These are phyloP conservation scores for Sphaerobolus stellatus DNA, from an alignment of 1,284 basidiomycete genomes.

Conservation along the genomic window DNA sequence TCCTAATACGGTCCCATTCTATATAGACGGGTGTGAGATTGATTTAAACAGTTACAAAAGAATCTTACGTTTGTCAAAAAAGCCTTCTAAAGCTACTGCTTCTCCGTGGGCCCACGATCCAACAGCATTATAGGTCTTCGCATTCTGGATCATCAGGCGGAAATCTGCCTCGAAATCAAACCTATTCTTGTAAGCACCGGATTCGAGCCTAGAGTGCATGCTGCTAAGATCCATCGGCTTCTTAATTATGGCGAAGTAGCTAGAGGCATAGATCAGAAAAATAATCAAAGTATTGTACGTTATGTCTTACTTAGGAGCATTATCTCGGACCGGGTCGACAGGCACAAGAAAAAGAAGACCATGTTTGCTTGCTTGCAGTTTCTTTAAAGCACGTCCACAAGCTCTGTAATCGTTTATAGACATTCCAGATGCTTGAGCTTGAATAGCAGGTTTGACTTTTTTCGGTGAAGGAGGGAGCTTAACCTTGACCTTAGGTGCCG, in stretches of 20 bases:
- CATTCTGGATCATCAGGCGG: conserved; percentile 85
- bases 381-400: conserved; percentile 80
- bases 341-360: conserved; percentile 79
- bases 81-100: conserved; percentile 73
- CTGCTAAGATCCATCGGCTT: conserved; percentile 95
- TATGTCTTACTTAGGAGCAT: conserved; percentile 71
- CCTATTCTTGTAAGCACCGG: conserved; percentile 84
- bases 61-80: conserved; percentile 81
- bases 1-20: conserved; percentile 67
- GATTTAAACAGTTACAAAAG: conserved; percentile 4
- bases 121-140: conserved; percentile 80
- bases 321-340: conserved; percentile 86
- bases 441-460: conserved; percentile 53
- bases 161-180: conserved; percentile 87
- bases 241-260: conserved; percentile 90
- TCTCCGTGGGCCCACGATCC: conserved; percentile 77
- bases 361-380: conserved; percentile 72
- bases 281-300: neutral
- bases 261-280: conserved; percentile 30
- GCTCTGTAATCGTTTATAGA: conserved; percentile 76
- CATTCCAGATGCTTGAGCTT: conserved; percentile 83
- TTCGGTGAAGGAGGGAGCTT: conserved; percentile 22
- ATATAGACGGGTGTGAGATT: conserved; percentile 4
- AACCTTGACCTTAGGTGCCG: conserved; percentile 32
- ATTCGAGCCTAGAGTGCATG: conserved; percentile 84